phyloP scores from a whole-genome alignment of 805 yeast species.

The Candida pseudoglaebosa region DNA sequence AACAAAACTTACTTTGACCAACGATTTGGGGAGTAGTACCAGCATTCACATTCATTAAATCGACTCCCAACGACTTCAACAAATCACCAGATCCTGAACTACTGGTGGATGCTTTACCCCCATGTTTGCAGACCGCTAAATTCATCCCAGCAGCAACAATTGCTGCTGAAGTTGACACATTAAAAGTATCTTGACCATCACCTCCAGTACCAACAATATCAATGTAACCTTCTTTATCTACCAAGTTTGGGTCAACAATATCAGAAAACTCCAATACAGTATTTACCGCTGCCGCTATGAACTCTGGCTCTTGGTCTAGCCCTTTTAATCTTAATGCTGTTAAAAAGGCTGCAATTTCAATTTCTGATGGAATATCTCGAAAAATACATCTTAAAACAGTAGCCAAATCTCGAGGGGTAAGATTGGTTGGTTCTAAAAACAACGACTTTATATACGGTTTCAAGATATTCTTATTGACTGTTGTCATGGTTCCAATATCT shows the following conservation, averaged over 20 bases:
- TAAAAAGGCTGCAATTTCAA: constrained; percentile 75
- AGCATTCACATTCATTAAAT: constrained; percentile 63
- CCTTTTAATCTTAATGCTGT: constrained; percentile 71
- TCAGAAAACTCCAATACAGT: constrained; percentile 67
- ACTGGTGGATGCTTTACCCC: constrained; percentile 95
- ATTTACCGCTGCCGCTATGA: constrained; percentile 79
- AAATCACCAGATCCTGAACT: constrained; percentile 93
- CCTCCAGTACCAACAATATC: constrained; percentile 99
- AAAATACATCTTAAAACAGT: constrained; percentile 60
- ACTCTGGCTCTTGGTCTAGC: constrained; percentile 76
- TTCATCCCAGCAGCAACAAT: constrained; percentile 91
- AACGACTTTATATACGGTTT: constrained; percentile 66
- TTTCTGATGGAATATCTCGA: constrained; percentile 55
- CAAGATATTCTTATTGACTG: constrained; percentile 21
- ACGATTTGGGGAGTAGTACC: constrained; percentile 58
- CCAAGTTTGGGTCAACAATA: constrained; percentile 41
- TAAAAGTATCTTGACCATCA: constrained; percentile 95
- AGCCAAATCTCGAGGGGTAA: constrained; percentile 62
- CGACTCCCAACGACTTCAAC: constrained; percentile 77
- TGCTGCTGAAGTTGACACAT: constrained; percentile 92
- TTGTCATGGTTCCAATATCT: neutral
- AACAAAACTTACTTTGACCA: constrained; percentile 52
- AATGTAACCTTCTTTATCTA: constrained; percentile 51
- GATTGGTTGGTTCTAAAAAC: constrained; percentile 53
- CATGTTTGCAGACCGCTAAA: constrained; percentile 84